Conservation (phyloP, 148 eudicot genomes). For the Fallopia convolvulus region DNA sequence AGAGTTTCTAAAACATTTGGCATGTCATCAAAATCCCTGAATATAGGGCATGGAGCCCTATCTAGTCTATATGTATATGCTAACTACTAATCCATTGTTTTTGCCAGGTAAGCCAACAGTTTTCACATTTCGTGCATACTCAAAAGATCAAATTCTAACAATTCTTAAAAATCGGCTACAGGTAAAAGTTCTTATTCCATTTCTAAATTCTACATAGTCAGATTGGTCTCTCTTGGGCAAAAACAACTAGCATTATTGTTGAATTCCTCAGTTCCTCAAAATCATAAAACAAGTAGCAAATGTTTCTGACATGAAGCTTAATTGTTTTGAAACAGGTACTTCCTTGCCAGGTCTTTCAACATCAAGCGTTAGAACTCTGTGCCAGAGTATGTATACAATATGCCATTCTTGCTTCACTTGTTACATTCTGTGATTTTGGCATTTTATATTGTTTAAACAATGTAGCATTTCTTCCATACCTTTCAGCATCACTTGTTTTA, state of each 20-base stretch:
- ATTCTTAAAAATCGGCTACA: slow-evolving; percentile 59
- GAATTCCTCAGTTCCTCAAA: not conserved
- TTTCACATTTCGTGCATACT: slow-evolving; percentile 76
- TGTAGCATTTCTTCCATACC: not conserved
- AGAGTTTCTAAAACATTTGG: not conserved
- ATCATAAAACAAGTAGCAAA: not conserved
- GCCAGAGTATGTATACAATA: slow-evolving; percentile 61
- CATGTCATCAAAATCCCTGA: not conserved
- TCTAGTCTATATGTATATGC: not conserved
- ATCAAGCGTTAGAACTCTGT: slow-evolving; percentile 88
- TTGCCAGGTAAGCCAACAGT: slow-evolving; percentile 71
- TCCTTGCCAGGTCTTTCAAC: slow-evolving; percentile 67
- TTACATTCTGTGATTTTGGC: not conserved
- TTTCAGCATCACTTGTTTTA: not conserved
- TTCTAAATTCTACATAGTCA: not conserved
- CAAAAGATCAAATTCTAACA: slow-evolving; percentile 73
- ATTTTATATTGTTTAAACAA: not conserved
- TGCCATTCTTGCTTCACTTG: slow-evolving; percentile 8
- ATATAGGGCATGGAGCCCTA: not conserved
- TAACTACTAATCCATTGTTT: not conserved
- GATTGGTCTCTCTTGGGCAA: too few species aligned
- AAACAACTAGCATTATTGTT: not conserved
- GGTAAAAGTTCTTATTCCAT: slow-evolving; percentile 30
- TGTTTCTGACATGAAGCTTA: slow-evolving; percentile 8
- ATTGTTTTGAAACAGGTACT: slow-evolving; percentile 43